These are phyloP conservation scores for Alternaria sp. DNA, from an alignment of 2,329 filamentous ascomycete species.

Conservation along the genomic window DNA sequence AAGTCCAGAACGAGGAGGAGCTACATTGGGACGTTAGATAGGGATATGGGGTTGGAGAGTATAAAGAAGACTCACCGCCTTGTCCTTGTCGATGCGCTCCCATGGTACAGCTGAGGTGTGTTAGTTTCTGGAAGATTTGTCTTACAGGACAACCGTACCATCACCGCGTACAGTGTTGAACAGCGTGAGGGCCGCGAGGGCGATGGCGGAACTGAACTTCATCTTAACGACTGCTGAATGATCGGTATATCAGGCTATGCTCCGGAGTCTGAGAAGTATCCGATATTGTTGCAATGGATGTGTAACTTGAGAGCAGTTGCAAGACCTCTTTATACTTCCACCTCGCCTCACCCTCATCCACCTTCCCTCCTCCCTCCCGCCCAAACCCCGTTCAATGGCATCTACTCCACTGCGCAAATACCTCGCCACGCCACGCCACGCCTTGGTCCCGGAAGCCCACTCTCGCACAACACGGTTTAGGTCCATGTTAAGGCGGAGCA, in stretches of 20 bases:
- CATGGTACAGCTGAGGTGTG: constrained; percentile 42
- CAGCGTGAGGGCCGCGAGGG: constrained; percentile 36
- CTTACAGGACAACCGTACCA: constrained; percentile 22
- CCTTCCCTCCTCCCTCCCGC: not conserved
- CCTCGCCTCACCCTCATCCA: not conserved
- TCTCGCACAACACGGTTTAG: not conserved
- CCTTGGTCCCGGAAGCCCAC: constrained; percentile 1
- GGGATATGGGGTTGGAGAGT: no score
- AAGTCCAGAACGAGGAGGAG: constrained; percentile 65
- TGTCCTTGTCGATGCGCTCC: constrained; percentile 52
- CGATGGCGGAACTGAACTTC: constrained; percentile 39
- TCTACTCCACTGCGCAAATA: not conserved
- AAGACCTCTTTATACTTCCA: constrained; percentile 33
- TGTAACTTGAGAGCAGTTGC: constrained; percentile 5
- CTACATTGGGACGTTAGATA: constrained; percentile 34
- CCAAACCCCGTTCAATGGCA: not conserved
- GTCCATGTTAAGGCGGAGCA: constrained; percentile 4
- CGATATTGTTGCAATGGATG: constrained; percentile 20
- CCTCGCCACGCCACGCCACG: not conserved
- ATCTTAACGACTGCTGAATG: constrained; percentile 26
- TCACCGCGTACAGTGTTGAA: constrained; percentile 39
- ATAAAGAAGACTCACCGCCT: constrained; percentile 37
- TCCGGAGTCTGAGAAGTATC: constrained; percentile 6
- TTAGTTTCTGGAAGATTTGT: constrained; percentile 18
- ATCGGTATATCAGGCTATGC: not conserved